A percentile compares a stretch with the other conserved stretches of the same genome.
Evolutionary conservation across 352 stramenopile genomes (phyloP).

Genomic region (Phytophthora colocasiae): DNA sequence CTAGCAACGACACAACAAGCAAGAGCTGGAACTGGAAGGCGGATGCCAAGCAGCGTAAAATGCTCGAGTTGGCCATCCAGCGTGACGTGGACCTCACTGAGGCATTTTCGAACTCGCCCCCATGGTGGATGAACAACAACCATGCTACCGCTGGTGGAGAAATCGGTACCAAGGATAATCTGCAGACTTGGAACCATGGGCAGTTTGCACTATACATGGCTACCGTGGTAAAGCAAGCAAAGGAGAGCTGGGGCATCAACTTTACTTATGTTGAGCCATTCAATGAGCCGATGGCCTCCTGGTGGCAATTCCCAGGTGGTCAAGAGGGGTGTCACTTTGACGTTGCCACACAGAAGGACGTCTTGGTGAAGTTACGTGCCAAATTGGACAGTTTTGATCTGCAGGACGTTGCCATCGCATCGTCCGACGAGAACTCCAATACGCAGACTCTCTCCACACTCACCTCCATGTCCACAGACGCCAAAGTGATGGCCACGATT

Average conservation of each 20-base stretch:
- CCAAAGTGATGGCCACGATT: slow-evolving; percentile 41
- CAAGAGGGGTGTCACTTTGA: slow-evolving; percentile 69
- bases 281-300: slow-evolving; percentile 56
- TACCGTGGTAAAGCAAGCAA: slow-evolving; percentile 47
- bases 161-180: slow-evolving; percentile 50
- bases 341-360: slow-evolving; percentile 46
- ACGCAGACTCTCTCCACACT: slow-evolving; percentile 48
- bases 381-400: slow-evolving; percentile 45
- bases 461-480: slow-evolving; percentile 27
- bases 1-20: slow-evolving; percentile 45
- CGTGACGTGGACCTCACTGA: slow-evolving; percentile 54
- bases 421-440: slow-evolving; percentile 66
- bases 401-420: slow-evolving; percentile 41
- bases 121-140: slow-evolving; percentile 76
- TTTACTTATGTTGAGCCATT: slow-evolving; percentile 70
- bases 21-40: slow-evolving; percentile 60
- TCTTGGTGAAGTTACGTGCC: slow-evolving; percentile 47
- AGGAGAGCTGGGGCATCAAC: slow-evolving; percentile 50
- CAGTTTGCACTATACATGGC: slow-evolving; percentile 59
- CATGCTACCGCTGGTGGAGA: slow-evolving; percentile 52
- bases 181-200: slow-evolving; percentile 56
- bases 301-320: slow-evolving; percentile 19
- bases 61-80: slow-evolving; percentile 46
- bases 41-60: slow-evolving; percentile 51
- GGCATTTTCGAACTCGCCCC: slow-evolving; percentile 65